Evolutionary conservation across 345 rosid species (phyloP).

Genomic region (Hibiscus tridactylites): DNA sequence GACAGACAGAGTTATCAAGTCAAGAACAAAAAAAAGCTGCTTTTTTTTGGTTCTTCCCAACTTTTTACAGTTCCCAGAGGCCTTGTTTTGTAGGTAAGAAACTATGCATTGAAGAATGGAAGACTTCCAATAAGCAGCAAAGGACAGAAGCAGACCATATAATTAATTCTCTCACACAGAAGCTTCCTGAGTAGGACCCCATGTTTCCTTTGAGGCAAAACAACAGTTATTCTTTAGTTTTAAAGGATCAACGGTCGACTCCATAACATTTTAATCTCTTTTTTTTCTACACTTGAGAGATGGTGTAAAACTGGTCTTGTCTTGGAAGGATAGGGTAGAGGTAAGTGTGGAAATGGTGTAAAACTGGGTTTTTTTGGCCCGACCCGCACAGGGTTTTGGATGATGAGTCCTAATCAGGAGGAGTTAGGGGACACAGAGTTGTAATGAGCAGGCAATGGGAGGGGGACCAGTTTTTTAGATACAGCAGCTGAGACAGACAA

Average conservation of each 20-base stretch:
- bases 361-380: background rate
- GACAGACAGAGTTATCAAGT: background rate
- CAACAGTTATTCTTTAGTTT: background rate
- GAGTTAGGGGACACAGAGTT: background rate
- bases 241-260: slow-evolving; percentile 2
- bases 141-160: background rate
- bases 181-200: background rate
- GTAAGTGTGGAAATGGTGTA: background rate
- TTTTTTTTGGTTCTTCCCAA: background rate
- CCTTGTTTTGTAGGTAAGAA: slow-evolving; percentile 7
- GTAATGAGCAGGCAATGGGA: background rate
- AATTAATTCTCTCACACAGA: slow-evolving; percentile 13
- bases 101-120: slow-evolving; percentile 2
- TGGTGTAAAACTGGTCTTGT: background rate
- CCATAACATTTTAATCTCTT: background rate
- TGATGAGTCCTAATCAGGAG: background rate
- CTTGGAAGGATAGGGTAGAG: background rate
- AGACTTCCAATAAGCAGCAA: background rate
- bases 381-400: background rate
- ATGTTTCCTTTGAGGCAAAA: slow-evolving; percentile 5
- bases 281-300: background rate
- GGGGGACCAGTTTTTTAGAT: slow-evolving; percentile 14
- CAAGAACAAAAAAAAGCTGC: slow-evolving; percentile 8
- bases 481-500: background rate
- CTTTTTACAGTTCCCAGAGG: slow-evolving; percentile 15